phyloP scores from a whole-genome alignment of 2,329 filamentous ascomycete genomes.

The Neonectria sp. region DNA sequence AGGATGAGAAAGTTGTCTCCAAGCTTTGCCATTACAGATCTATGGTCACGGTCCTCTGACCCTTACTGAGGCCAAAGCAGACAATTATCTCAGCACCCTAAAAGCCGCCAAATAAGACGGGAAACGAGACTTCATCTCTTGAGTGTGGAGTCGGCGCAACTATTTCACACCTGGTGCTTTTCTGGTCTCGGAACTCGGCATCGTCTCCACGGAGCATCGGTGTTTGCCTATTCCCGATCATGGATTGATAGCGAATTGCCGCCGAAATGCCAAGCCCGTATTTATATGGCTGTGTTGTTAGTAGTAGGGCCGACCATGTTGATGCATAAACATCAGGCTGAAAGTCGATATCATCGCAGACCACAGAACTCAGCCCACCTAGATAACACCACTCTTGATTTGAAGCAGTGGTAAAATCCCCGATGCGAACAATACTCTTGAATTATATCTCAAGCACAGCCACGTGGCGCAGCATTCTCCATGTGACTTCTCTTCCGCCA shows the following conservation, averaged over 20 bases:
- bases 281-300: not conserved
- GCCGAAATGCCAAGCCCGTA: not conserved
- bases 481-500: conserved; percentile 21
- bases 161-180: not conserved
- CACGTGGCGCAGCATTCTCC: conserved; percentile 28
- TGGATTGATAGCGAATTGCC: not conserved
- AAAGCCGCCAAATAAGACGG: not conserved
- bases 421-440: not conserved
- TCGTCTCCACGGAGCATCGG: not conserved
- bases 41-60: not conserved
- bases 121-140: not conserved
- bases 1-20: not conserved
- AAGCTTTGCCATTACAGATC: not conserved
- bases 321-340: not conserved
- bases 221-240: not conserved
- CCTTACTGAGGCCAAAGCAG: too few relatives aligned
- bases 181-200: not conserved
- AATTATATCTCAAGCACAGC: conserved; percentile 8
- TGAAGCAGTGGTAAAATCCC: not conserved
- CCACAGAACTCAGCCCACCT: not conserved
- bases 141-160: not conserved
- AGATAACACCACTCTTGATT: not conserved
- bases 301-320: not conserved
- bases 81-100: too few relatives aligned
- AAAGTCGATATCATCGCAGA: not conserved